A percentile compares a stretch with the other conserved stretches of the same genome.
These are phyloP conservation scores for Gaultheria prostrata DNA, from an alignment of 148 eudicot genomes.

Conservation along the genomic window DNA sequence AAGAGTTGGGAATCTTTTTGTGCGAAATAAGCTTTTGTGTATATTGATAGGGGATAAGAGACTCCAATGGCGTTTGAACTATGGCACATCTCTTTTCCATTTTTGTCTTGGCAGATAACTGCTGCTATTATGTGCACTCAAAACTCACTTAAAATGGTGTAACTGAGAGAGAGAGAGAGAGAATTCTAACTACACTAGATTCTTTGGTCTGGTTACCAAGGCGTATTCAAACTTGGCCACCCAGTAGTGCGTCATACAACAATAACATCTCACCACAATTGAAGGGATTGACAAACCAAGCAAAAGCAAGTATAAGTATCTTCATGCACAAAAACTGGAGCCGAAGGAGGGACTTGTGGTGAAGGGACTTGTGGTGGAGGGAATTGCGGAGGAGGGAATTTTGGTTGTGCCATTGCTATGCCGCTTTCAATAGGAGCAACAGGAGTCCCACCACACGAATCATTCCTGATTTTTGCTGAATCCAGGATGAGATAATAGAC, in stretches of 20 bases:
- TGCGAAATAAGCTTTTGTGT: too few species aligned
- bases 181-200: background rate
- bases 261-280: too few species aligned
- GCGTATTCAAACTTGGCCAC: background rate
- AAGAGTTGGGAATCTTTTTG: too few species aligned
- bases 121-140: too few species aligned
- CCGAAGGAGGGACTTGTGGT: background rate
- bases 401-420: slow-evolving; percentile 84
- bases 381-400: slow-evolving; percentile 19
- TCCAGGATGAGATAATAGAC: slow-evolving; percentile 54
- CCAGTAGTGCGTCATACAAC: background rate
- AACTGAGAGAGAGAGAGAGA: background rate
- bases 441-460: slow-evolving; percentile 27
- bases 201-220: background rate
- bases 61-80: too few species aligned
- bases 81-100: too few species aligned
- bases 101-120: too few species aligned
- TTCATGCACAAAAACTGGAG: slow-evolving; percentile 76
- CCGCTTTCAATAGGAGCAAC: slow-evolving; percentile 46
- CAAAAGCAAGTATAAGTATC: slow-evolving; percentile 30
- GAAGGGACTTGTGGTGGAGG: background rate
- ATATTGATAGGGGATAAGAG: too few species aligned
- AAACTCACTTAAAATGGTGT: too few species aligned
- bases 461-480: slow-evolving; percentile 34
- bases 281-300: background rate